phyloP scores from a whole-genome alignment of 768 basidiomycete species.

The Mrakia gelida region DNA sequence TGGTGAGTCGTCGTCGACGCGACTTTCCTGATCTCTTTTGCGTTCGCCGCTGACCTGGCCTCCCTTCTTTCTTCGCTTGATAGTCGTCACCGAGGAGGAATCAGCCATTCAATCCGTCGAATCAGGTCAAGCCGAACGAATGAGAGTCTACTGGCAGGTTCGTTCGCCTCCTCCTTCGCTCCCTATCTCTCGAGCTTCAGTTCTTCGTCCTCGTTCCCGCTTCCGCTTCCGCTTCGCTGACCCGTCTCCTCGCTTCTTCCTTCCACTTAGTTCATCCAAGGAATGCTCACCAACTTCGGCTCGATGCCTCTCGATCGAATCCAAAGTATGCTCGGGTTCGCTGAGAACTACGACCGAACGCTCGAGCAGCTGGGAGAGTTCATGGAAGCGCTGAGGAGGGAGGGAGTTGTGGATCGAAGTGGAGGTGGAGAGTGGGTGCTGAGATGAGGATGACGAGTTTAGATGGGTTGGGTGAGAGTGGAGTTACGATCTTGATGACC shows the following conservation, averaged over 20 bases:
- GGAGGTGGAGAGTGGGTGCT: constrained; percentile 66
- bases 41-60: neutral
- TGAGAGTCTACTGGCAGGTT: constrained; percentile 85
- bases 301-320: constrained; percentile 72
- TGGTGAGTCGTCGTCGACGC: neutral
- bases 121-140: constrained; percentile 77
- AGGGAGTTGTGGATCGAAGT: constrained; percentile 65
- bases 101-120: constrained; percentile 57
- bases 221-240: constrained; percentile 19
- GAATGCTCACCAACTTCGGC: constrained; percentile 84
- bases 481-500: too few relatives aligned
- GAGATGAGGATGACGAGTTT: neutral
- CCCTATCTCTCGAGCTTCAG: neutral
- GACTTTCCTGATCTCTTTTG: too few relatives aligned
- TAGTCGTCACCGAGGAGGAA: constrained; percentile 50
- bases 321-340: constrained; percentile 79
- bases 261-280: constrained; percentile 67
- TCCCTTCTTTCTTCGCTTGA: constrained; percentile 16
- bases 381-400: constrained; percentile 72
- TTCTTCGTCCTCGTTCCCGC: neutral
- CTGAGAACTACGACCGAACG: constrained; percentile 73
- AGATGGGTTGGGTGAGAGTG: neutral
- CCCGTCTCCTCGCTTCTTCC: neutral
- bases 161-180: constrained; percentile 32
- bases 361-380: constrained; percentile 72